These are phyloP conservation scores for Arxiozyma slooffiae DNA, from an alignment of 1,139 yeast genomes.

Conservation along the genomic window DNA sequence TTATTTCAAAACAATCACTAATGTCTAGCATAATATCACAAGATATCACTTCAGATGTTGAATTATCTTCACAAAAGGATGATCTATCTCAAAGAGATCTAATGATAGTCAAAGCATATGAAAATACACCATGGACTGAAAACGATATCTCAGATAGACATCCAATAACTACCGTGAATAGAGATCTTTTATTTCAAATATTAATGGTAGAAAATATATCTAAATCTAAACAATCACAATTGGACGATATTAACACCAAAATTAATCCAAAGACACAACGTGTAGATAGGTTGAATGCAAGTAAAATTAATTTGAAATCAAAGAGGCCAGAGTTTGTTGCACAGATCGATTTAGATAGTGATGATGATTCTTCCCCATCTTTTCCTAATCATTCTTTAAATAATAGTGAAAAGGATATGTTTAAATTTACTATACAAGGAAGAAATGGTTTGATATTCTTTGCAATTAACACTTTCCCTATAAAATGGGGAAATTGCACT, in stretches of 20 bases:
- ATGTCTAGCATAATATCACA: background rate
- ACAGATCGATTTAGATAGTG: constrained; percentile 24
- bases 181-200: constrained; percentile 34
- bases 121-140: background rate
- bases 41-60: background rate
- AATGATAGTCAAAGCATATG: background rate
- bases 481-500: constrained; percentile 22
- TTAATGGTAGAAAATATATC: constrained; percentile 34
- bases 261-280: constrained; percentile 26
- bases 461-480: constrained; percentile 30
- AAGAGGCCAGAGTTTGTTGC: constrained; percentile 19
- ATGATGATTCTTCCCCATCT: constrained; percentile 16
- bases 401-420: constrained; percentile 15
- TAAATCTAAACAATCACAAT: constrained; percentile 29
- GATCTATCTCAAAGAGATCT: background rate
- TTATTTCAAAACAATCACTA: background rate
- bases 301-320: constrained; percentile 5
- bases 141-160: background rate
- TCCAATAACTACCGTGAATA: constrained; percentile 10
- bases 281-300: constrained; percentile 22
- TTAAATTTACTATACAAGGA: constrained; percentile 35
- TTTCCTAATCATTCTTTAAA: constrained; percentile 10
- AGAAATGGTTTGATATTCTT: constrained; percentile 31
- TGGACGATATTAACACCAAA: constrained; percentile 29
- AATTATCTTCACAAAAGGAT: background rate